Evolutionary conservation across 441 rosid genomes (phyloP).

Genomic region (Syzygium syzygioides): DNA sequence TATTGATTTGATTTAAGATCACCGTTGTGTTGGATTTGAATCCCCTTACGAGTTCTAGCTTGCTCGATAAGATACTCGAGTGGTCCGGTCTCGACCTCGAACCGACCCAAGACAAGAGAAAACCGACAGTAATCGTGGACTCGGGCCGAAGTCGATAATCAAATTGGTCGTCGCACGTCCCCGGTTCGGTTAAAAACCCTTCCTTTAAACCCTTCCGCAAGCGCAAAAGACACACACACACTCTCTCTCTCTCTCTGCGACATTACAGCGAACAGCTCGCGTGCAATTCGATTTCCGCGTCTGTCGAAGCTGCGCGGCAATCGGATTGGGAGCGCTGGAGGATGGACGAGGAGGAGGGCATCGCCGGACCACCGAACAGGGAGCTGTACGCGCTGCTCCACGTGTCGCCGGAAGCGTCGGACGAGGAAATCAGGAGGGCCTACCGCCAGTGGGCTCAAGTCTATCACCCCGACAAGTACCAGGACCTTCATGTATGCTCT

Average conservation of each 20-base stretch:
- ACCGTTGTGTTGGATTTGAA: accelerated
- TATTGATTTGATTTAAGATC: neutral
- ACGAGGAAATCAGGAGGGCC: conserved; percentile 84
- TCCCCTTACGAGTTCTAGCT: neutral
- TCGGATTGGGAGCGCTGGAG: neutral
- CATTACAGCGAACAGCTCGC: neutral
- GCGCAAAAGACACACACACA: neutral
- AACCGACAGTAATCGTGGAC: accelerated
- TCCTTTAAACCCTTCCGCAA: neutral
- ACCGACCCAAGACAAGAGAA: accelerated
- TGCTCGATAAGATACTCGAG: neutral
- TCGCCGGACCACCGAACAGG: conserved; percentile 40
- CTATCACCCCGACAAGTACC: conserved; percentile 93
- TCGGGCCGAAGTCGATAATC: neutral
- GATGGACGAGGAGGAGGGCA: conserved; percentile 13
- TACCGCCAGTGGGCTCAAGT: conserved; percentile 98
- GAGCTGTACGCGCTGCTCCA: conserved; percentile 84
- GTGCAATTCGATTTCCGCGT: neutral
- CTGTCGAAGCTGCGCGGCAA: neutral
- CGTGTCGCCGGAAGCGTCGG: conserved; percentile 85
- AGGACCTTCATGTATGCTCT: conserved; percentile 49
- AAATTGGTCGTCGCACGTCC: neutral
- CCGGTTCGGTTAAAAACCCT: neutral
- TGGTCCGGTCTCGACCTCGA: neutral
- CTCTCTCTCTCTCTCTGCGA: neutral